phyloP scores from a whole-genome alignment of 805 yeast genomes.

The Maudiozyma bulderi region DNA sequence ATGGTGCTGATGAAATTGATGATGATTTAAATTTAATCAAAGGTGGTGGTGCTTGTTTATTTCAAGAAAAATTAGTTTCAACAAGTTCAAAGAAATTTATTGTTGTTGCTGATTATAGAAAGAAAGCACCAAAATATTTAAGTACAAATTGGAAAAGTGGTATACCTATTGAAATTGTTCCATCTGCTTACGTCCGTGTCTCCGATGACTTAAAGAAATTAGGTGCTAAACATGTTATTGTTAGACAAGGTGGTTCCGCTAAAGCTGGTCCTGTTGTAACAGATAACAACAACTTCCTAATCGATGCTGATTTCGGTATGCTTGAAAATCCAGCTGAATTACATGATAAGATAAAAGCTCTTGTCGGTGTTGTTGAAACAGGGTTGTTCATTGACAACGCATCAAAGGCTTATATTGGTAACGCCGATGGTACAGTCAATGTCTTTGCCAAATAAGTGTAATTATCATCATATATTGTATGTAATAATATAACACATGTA shows the following conservation, averaged over 20 bases:
- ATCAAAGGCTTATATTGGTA: constrained; percentile 80
- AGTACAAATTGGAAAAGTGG: constrained; percentile 85
- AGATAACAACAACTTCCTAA: constrained; percentile 86
- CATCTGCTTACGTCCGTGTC: constrained; percentile 75
- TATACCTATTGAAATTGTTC: constrained; percentile 92
- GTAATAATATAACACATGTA: background rate
- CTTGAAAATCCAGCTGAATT: constrained; percentile 44
- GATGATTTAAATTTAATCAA: constrained; percentile 71
- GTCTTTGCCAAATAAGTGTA: constrained; percentile 19
- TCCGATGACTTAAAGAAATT: constrained; percentile 43
- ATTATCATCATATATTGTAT: background rate
- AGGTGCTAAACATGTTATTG: constrained; percentile 47
- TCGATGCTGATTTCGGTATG: constrained; percentile 88
- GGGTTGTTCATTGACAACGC: constrained; percentile 75
- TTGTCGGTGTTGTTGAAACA: constrained; percentile 94
- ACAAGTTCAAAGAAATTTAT: constrained; percentile 65
- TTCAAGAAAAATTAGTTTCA: constrained; percentile 94
- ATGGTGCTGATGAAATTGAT: constrained; percentile 98
- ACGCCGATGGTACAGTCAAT: constrained; percentile 56
- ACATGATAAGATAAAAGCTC: constrained; percentile 55
- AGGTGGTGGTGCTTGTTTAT: constrained; percentile 97
- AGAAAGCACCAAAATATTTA: constrained; percentile 54
- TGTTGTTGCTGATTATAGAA: constrained; percentile 87
- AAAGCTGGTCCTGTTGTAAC: constrained; percentile 97
- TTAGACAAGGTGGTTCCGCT: constrained; percentile 80